Percentiles rank a stretch among this genome's conserved stretches.
Evolutionary conservation across 2,329 filamentous ascomycete genomes (phyloP).

Genomic region (Colletotrichum liaoningense): DNA sequence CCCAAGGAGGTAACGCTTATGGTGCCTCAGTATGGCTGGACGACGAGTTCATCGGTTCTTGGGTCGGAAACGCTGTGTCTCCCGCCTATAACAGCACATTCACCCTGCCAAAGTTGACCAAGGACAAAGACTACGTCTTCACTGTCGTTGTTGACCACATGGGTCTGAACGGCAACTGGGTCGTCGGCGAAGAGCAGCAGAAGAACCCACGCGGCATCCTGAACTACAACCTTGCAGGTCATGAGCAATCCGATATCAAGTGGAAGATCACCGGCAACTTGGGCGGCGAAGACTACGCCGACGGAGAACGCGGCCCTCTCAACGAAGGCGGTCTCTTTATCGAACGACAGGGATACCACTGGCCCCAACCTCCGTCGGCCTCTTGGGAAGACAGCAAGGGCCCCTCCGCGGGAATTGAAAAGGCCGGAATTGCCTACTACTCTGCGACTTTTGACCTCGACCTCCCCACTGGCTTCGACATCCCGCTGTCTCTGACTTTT

Average conservation of each 20-base stretch:
- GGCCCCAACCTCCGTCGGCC: slow-evolving; percentile 58
- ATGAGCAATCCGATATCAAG: slow-evolving; percentile 56
- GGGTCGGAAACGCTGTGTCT: slow-evolving; percentile 62
- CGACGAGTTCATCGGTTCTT: slow-evolving; percentile 70
- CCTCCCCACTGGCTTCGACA: slow-evolving; percentile 64
- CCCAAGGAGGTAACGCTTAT: slow-evolving; percentile 74
- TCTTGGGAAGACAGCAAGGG: slow-evolving; percentile 52
- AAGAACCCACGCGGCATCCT: slow-evolving; percentile 70
- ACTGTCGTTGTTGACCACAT: slow-evolving; percentile 77
- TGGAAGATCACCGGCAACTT: slow-evolving; percentile 75
- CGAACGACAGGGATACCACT: slow-evolving; percentile 68
- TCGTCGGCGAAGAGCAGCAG: slow-evolving; percentile 65
- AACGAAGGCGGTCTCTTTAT: slow-evolving; percentile 70
- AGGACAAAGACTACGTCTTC: slow-evolving; percentile 66
- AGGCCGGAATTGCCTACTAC: slow-evolving; percentile 67
- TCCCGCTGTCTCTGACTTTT: slow-evolving; percentile 67
- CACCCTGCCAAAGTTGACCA: slow-evolving; percentile 60
- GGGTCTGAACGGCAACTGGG: slow-evolving; percentile 73
- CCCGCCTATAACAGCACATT: slow-evolving; percentile 64
- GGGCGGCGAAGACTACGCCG: slow-evolving; percentile 66
- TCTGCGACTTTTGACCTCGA: slow-evolving; percentile 64
- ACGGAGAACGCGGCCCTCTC: slow-evolving; percentile 67
- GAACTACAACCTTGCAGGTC: slow-evolving; percentile 63
- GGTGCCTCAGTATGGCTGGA: slow-evolving; percentile 74
- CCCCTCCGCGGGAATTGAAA: slow-evolving; percentile 49